Base-by-base conservation (phyloP, 2,329 filamentous ascomycete species). In the Lasiodiplodia sp. region DNA sequence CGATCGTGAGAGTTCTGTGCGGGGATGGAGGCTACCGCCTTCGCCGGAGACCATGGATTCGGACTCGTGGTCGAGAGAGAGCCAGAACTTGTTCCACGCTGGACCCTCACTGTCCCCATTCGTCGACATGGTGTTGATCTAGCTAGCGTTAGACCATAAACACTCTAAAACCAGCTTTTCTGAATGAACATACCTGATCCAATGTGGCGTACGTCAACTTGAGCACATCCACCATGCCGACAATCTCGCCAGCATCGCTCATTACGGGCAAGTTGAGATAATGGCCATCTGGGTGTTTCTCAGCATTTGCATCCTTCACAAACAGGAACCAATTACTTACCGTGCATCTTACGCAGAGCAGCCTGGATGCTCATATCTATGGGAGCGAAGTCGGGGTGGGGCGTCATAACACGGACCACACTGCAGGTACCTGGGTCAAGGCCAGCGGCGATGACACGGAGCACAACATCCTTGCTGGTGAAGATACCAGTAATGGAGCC, bases 1-100 rank as follows among this genome's bases (percentile, higher is more conserved):
- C 40, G 91, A 94, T 70, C 92, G 89, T 66, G 89, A 87, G 70
- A 89, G 88, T 58, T 90, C 84, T 69, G 91, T 89, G 64, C 86
- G 89, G 75, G 84, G 89, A 78, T 74, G 84, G 74, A 92, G 91
- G 75, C 91, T 90, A 76, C 92, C 92, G 60, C 91, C 92, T 68
- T 96, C 93, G 70, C 94, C 96, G 69, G 96, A 99, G 80, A 98
- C 90, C 87, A 97, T 91, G 2, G 96, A 99, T 81, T 98, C 96
- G 16, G 94, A 95, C 79, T 97, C 95, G 75, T 96, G 90, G 79
- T 98, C 89, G 75, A 99, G 90, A 0, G 96, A 98, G 73, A 98
- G 86, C 96, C 96, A 99, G 84, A 99, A 99, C 82, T 98, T 99
- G 85, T 97, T 98, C 96, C 96, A 99, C 7, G 96, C 96, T 5